Evolutionary conservation across 176 grass and related monocot species (phyloP).

Genomic region (Eremochloa ophiuroides): DNA sequence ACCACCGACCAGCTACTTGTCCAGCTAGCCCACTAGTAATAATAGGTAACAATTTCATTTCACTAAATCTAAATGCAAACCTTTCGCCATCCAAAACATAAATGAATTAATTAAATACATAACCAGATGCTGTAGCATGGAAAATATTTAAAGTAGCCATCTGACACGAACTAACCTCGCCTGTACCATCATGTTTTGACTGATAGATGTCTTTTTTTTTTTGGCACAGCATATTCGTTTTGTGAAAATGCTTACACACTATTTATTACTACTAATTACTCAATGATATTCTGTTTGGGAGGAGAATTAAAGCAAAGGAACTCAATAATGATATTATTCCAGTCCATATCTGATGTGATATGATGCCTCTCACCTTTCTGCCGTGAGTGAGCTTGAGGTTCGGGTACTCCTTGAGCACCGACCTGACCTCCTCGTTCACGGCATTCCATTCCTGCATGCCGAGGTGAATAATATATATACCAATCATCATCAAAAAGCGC

Average conservation of each 20-base stretch:
- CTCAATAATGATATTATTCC: neutral
- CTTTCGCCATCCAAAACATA: neutral
- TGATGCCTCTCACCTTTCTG: conserved; percentile 53
- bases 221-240: too few relatives aligned
- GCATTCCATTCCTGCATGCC: conserved; percentile 56
- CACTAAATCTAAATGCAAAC: too few relatives aligned
- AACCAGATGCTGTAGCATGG: neutral
- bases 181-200: too few relatives aligned
- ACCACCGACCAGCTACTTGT: neutral
- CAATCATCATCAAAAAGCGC: too few relatives aligned
- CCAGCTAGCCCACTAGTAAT: neutral
- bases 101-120: neutral
- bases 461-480: too few relatives aligned
- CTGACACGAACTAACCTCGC: too few relatives aligned
- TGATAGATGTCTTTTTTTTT: too few relatives aligned
- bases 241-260: too few relatives aligned
- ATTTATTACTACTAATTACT: neutral
- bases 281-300: neutral
- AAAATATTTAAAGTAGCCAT: too few relatives aligned
- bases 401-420: conserved; percentile 63
- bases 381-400: conserved; percentile 58
- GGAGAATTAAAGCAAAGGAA: neutral
- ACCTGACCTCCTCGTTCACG: conserved; percentile 51
- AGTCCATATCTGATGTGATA: neutral
- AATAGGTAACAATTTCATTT: too few relatives aligned